A percentile compares a stretch with the other conserved stretches of the same genome.
Evolutionary conservation across 75 land plant genomes (phyloP).

Genomic region (Adiantum capillusveneris): DNA sequence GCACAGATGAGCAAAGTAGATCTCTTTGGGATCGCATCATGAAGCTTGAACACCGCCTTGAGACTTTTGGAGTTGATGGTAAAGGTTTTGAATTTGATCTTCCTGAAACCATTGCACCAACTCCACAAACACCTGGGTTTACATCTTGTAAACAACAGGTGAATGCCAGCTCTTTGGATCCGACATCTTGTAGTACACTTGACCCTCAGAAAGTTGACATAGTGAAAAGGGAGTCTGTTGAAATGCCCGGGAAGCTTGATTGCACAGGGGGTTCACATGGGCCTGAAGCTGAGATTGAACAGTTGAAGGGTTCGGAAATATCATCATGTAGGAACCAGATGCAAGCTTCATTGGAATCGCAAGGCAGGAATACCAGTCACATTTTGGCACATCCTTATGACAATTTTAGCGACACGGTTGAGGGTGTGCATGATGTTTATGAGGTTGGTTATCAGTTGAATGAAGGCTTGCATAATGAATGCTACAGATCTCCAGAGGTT

Average conservation of each 20-base stretch:
- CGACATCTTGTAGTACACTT: too few species aligned
- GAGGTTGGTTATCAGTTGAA: not conserved
- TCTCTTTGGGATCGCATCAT: constrained; percentile 4
- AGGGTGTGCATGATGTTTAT: constrained; percentile 2
- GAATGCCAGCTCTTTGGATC: not conserved
- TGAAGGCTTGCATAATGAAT: not conserved
- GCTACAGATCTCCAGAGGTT: not conserved
- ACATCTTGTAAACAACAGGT: not conserved
- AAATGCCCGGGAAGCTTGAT: not conserved
- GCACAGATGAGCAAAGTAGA: constrained; percentile 1
- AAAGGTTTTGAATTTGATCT: not conserved
- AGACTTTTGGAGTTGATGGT: not conserved
- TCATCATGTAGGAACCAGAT: too few species aligned
- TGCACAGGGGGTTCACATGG: not conserved
- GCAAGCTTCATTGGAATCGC: not conserved
- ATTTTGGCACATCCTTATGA: not conserved
- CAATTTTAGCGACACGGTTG: not conserved
- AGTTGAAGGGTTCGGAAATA: too few species aligned
- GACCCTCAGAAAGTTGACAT: too few species aligned
- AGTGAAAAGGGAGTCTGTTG: not conserved
- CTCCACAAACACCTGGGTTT: constrained; percentile 1
- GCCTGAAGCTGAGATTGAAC: not conserved
- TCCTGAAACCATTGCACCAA: too few species aligned
- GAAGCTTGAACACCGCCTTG: constrained; percentile 7
- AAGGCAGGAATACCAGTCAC: not conserved